Base-by-base conservation (phyloP, 1,284 basidiomycete genomes). In the Heterobasidion occidentale region DNA sequence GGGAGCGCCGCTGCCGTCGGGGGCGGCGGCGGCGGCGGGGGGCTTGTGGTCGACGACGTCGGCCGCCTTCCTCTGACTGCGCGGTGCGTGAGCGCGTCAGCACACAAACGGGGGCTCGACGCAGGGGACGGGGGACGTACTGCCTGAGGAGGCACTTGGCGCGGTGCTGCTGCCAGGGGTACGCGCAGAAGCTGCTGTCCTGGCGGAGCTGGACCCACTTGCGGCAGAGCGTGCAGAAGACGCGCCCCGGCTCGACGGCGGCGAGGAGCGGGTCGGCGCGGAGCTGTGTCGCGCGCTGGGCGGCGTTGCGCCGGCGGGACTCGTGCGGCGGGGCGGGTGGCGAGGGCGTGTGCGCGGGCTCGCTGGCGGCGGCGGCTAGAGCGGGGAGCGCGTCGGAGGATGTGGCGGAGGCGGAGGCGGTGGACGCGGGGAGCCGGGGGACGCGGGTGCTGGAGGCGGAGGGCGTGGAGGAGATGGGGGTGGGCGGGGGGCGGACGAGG, bases 141-240 rank as follows among this genome's bases (percentile, higher is more conserved):
- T 81, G 76, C 65, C 83, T 70, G 35, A 79, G 77, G 46, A 86
- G 64, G 70, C 87, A 89, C 67, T 88, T 88, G 46, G 74, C 77
- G n/a, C 83, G 77, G 65, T 89, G 86, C 68, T 88, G 85, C 55
- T 81, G 65, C 86, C 87, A 89, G 27, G 87, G 86, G 66, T 88
- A 87, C 51, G 86, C 84, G 60, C 87, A 89, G 66, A 83, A 89
- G 49, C 80, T 81, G 58, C 76, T 78, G 62, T 89, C 86, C 65
- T 88, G 86, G 51, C 87, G 69, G 34, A 89, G 74, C 66, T 88
- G 86, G 1, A 89, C 86, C 88, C 87, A 90, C 68, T 90, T 89
- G 62, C 78, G 75, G 65, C 88, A 90, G 1, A 88, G 68, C 5
- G 75, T 74, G 64, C 87, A 90, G 64, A 88, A 88, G 1, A 89